These are phyloP conservation scores for Starmerella vitae DNA, from an alignment of 805 yeast species.

Conservation along the genomic window DNA sequence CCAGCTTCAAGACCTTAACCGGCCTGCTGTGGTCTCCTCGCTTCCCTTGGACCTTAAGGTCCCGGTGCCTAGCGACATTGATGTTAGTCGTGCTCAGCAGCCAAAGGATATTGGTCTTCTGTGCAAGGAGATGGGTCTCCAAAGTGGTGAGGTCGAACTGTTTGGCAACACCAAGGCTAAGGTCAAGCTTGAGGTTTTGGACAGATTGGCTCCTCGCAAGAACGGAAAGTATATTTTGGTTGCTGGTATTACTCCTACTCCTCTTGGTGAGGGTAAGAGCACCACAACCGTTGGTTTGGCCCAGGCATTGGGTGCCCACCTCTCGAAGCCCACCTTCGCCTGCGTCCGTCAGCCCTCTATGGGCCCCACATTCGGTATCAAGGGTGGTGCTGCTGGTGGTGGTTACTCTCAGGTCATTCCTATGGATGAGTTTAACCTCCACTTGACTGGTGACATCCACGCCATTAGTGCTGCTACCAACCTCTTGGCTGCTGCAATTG, in stretches of 20 bases:
- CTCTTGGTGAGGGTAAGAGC: slow-evolving; percentile 94
- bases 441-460: slow-evolving; percentile 93
- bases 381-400: slow-evolving; percentile 99
- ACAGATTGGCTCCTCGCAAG: slow-evolving; percentile 48
- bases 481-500: slow-evolving; percentile 89
- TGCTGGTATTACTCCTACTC: slow-evolving; percentile 97
- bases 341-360: slow-evolving; percentile 95
- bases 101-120: slow-evolving; percentile 70
- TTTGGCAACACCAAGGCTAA: slow-evolving; percentile 87
- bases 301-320: slow-evolving; percentile 91
- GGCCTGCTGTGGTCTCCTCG: slow-evolving; percentile 39
- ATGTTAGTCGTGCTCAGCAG: slow-evolving; percentile 71
- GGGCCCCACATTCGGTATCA: slow-evolving; percentile 98
- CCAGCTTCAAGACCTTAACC: slow-evolving; percentile 25
- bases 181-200: slow-evolving; percentile 53
- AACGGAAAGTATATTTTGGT: slow-evolving; percentile 83
- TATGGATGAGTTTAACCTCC: slow-evolving; percentile 98
- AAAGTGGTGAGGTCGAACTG: slow-evolving; percentile 66
- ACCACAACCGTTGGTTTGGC: slow-evolving; percentile 93
- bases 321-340: slow-evolving; percentile 72
- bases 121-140: slow-evolving; percentile 72
- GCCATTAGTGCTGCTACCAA: slow-evolving; percentile 92
- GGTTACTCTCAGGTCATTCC: slow-evolving; percentile 97
- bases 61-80: slow-evolving; percentile 88
- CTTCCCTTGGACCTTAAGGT: slow-evolving; percentile 38